A percentile compares a stretch with the other conserved stretches of the same genome.
phyloP scores from a whole-genome alignment of 2,329 filamentous ascomycete genomes.

The Chaetomiaceae sp. region DNA sequence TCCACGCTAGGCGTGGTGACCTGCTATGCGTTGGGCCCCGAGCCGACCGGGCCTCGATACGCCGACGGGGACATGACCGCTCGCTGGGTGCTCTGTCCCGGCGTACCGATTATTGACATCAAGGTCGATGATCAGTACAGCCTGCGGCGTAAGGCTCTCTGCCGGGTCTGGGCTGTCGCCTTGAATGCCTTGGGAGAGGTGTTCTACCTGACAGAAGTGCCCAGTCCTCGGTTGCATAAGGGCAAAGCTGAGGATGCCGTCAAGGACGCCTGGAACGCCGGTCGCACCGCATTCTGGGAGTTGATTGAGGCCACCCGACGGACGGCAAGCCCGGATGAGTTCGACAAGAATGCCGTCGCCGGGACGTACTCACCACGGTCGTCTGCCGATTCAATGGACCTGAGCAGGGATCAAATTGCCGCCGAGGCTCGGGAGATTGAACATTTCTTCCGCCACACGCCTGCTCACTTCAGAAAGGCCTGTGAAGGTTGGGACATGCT shows the following conservation, averaged over 20 bases:
- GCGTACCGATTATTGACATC: slow-evolving; percentile 82
- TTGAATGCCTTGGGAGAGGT: slow-evolving; percentile 90
- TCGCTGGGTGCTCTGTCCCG: slow-evolving; percentile 84
- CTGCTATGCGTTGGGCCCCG: slow-evolving; percentile 66
- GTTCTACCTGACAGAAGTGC: slow-evolving; percentile 73
- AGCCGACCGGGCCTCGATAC: slow-evolving; percentile 54
- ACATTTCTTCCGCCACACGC: slow-evolving; percentile 63
- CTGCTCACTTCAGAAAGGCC: slow-evolving; percentile 68
- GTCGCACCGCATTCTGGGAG: slow-evolving; percentile 73
- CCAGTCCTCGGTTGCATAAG: slow-evolving; percentile 47
- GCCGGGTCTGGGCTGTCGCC: slow-evolving; percentile 83
- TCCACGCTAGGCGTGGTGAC: slow-evolving; percentile 79
- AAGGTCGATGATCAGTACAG: slow-evolving; percentile 79
- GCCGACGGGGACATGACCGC: slow-evolving; percentile 73
- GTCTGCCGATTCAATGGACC: slow-evolving; percentile 65
- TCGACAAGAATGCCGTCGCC: slow-evolving; percentile 58
- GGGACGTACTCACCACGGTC: slow-evolving; percentile 77
- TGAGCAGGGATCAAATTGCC: slow-evolving; percentile 62
- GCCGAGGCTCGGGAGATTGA: slow-evolving; percentile 81
- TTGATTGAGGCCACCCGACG: slow-evolving; percentile 73
- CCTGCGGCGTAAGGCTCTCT: slow-evolving; percentile 58
- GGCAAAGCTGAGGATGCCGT: slow-evolving; percentile 50
- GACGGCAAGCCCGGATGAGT: slow-evolving; percentile 63
- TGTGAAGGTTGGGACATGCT: slow-evolving; percentile 93
- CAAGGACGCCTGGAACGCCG: slow-evolving; percentile 71